Percentiles rank a stretch among this genome's conserved stretches.
These are phyloP conservation scores for Phytomonas sp. DNA, from an alignment of 208 protist species.

Conservation along the genomic window DNA sequence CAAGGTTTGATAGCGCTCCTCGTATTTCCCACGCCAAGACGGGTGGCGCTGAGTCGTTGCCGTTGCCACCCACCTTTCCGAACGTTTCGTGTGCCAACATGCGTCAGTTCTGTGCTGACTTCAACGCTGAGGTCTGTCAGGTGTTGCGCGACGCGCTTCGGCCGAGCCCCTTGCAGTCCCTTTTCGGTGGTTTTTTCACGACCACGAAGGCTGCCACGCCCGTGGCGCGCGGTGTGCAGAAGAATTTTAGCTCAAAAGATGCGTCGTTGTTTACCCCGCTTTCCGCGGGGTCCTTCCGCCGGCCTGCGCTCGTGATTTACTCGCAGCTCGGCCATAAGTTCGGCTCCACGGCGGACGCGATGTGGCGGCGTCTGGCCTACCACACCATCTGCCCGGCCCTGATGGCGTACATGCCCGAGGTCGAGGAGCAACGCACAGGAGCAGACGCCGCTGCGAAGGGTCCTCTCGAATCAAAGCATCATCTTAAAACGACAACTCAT, in stretches of 20 bases:
- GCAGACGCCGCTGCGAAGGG: background rate
- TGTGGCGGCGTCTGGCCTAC: constrained; percentile 73
- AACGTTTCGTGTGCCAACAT: constrained; percentile 35
- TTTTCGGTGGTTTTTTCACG: constrained; percentile 19
- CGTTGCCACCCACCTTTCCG: constrained; percentile 24
- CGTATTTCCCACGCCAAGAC: too few species aligned
- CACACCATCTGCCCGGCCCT: constrained; percentile 49
- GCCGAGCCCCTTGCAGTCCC: constrained; percentile 16
- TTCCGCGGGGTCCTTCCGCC: constrained; percentile 37
- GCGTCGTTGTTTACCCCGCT: constrained; percentile 41
- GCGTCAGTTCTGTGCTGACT: constrained; percentile 36
- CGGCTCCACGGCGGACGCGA: constrained; percentile 53
- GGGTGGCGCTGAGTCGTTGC: too few species aligned
- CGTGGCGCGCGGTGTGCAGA: background rate
- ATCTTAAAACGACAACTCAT: background rate
- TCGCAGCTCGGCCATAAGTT: constrained; percentile 80
- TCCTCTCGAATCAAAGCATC: background rate
- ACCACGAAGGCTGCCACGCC: background rate
- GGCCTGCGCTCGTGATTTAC: constrained; percentile 76
- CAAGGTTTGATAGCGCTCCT: too few species aligned
- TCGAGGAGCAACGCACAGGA: constrained; percentile 6
- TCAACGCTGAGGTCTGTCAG: background rate
- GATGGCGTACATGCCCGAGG: constrained; percentile 29
- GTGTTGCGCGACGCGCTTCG: constrained; percentile 2
- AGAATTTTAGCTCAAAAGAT: constrained; percentile 32